phyloP scores from a whole-genome alignment of 805 yeast species.

The Ogataea degrootiae region DNA sequence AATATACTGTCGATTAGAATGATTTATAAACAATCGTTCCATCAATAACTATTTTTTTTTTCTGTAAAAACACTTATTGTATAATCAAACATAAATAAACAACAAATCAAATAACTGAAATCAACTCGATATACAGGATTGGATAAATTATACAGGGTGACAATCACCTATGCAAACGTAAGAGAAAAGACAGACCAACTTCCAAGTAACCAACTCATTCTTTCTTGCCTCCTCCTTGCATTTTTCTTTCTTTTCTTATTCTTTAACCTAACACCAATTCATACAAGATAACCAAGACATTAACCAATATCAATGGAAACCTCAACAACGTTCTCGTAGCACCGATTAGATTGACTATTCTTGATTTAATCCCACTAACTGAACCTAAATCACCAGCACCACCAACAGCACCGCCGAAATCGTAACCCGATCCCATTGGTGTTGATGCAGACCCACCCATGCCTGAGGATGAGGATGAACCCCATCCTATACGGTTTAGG shows the following conservation, averaged over 20 bases:
- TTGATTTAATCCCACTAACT: slow-evolving; percentile 33
- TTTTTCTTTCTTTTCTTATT: slow-evolving; percentile 9
- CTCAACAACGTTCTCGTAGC: slow-evolving; percentile 57
- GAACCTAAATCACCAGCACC: slow-evolving; percentile 17
- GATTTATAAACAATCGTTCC: too few species aligned
- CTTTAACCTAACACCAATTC: slow-evolving; percentile 46
- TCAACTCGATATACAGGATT: too few species aligned
- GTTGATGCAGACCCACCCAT: slow-evolving; percentile 12
- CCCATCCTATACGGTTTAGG: slow-evolving; percentile 42
- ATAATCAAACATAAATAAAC: not conserved
- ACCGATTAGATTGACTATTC: slow-evolving; percentile 48
- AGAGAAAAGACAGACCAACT: too few species aligned
- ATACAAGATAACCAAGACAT: slow-evolving; percentile 46
- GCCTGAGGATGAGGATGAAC: slow-evolving; percentile 32
- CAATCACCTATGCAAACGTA: too few species aligned
- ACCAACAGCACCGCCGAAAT: slow-evolving; percentile 6
- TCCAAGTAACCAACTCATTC: too few species aligned
- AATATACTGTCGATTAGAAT: too few species aligned
- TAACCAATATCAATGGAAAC: slow-evolving; percentile 50
- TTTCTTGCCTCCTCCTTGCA: slow-evolving; percentile 5
- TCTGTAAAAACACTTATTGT: too few species aligned
- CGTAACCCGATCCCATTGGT: slow-evolving; percentile 19
- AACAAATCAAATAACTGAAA: too few species aligned
- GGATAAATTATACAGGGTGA: too few species aligned
- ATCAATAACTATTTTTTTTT: not conserved